These are phyloP conservation scores for Astrephomene gubernaculifera DNA, from an alignment of 139 green algal species.

Conservation along the genomic window DNA sequence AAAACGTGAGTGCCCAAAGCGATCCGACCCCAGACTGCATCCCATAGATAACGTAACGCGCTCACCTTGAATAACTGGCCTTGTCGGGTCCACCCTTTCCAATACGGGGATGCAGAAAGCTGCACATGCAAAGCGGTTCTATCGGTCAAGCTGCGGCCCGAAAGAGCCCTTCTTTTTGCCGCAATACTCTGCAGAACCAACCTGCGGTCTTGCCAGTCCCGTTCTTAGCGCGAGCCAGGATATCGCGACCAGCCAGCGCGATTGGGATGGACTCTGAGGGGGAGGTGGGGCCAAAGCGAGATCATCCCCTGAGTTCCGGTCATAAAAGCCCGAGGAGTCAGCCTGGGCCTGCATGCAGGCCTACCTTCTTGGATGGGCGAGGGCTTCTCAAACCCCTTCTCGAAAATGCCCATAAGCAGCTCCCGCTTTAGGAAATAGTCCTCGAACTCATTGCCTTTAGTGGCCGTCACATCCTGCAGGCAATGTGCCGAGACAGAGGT, in stretches of 20 bases:
- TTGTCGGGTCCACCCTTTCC: conserved; percentile 91
- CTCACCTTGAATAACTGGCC: conserved; percentile 94
- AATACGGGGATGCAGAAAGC: conserved; percentile 98
- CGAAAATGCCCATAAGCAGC: conserved; percentile 99
- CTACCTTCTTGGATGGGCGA: conserved; percentile 83
- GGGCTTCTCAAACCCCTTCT: conserved; percentile 98
- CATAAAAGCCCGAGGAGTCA: not conserved
- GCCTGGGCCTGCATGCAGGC: not conserved
- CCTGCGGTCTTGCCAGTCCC: conserved; percentile 98
- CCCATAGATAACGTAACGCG: not conserved
- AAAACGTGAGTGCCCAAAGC: not conserved
- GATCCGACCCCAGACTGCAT: not conserved
- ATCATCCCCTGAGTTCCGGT: not conserved
- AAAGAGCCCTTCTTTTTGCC: not conserved
- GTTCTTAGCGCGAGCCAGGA: conserved; percentile 99
- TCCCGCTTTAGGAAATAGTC: conserved; percentile 98
- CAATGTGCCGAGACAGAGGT: too few relatives aligned
- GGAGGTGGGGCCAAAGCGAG: not conserved
- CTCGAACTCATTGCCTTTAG: conserved; percentile 99
- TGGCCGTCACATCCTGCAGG: conserved; percentile 97
- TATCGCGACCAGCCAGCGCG: conserved; percentile 96
- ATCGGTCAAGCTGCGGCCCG: not conserved
- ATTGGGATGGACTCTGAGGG: conserved; percentile 95
- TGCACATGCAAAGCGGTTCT: not conserved
- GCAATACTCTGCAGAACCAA: not conserved